These are phyloP conservation scores for Fusarium sp. DNA, from an alignment of 2,329 filamentous ascomycete species.

Conservation along the genomic window DNA sequence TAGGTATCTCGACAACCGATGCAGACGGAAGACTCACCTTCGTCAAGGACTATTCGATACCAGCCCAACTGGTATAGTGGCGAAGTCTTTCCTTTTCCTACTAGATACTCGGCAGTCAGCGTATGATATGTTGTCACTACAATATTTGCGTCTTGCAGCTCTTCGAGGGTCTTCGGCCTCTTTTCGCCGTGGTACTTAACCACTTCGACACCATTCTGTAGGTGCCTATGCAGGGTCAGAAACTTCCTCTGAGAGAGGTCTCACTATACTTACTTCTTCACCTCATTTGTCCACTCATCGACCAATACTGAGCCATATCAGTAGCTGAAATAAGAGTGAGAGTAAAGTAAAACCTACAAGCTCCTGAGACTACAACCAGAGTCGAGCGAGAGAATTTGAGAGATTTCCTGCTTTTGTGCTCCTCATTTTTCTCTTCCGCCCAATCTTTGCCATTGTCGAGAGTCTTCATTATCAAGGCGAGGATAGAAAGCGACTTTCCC, in stretches of 20 bases:
- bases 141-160: neutral
- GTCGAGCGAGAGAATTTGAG: neutral
- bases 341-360: too few species aligned
- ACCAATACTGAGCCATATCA: neutral
- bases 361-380: neutral
- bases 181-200: neutral
- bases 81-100: neutral
- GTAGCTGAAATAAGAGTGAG: neutral
- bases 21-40: conserved; percentile 46
- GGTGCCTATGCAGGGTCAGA: neutral
- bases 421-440: neutral
- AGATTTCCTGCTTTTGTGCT: neutral
- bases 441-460: neutral
- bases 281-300: conserved; percentile 13
- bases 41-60: conserved; percentile 56
- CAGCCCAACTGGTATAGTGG: conserved; percentile 39
- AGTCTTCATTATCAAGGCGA: conserved; percentile 4
- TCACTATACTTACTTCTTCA: neutral
- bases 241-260: rapidly evolving
- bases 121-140: conserved; percentile 13
- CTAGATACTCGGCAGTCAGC: neutral
- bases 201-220: neutral
- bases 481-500: conserved; percentile 6
- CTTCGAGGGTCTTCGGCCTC: neutral
- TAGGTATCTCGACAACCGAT: rapidly evolving